A percentile compares a stretch with the other conserved stretches of the same genome.
Evolutionary conservation across 257 asterid species (phyloP).

Genomic region (Przewalskia tangutica): DNA sequence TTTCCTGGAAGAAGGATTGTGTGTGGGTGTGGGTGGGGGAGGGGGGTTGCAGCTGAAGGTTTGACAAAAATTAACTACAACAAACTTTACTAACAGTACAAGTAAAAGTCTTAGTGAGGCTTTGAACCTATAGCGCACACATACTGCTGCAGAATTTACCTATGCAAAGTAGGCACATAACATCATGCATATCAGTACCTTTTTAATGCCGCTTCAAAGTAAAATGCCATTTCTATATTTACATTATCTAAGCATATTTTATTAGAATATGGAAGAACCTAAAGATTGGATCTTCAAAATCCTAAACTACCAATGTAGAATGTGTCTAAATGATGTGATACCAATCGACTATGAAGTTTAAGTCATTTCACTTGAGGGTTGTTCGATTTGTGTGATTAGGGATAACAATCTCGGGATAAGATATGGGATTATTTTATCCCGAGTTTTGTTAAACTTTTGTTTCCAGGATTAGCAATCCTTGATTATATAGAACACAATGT

Average conservation of each 20-base stretch:
- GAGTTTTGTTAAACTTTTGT: neutral
- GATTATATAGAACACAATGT: neutral
- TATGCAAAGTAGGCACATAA: neutral
- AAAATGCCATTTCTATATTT: neutral
- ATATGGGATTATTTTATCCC: neutral
- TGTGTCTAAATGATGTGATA: neutral
- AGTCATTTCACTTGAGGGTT: neutral
- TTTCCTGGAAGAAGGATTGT: neutral
- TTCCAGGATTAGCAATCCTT: neutral
- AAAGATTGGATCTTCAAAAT: neutral
- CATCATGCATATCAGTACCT: neutral
- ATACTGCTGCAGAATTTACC: neutral
- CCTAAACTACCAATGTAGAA: neutral
- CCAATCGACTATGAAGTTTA: neutral
- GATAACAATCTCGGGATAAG: neutral
- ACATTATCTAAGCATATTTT: neutral
- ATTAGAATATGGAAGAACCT: neutral
- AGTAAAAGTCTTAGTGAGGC: neutral
- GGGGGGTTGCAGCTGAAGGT: neutral
- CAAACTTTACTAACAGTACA: neutral
- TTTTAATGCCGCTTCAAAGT: neutral
- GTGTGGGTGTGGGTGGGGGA: neutral
- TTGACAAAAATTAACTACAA: neutral
- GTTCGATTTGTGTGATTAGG: neutral
- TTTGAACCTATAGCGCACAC: neutral